phyloP scores from a whole-genome alignment of 2,329 filamentous ascomycete species.

The Alternaria arbusti region DNA sequence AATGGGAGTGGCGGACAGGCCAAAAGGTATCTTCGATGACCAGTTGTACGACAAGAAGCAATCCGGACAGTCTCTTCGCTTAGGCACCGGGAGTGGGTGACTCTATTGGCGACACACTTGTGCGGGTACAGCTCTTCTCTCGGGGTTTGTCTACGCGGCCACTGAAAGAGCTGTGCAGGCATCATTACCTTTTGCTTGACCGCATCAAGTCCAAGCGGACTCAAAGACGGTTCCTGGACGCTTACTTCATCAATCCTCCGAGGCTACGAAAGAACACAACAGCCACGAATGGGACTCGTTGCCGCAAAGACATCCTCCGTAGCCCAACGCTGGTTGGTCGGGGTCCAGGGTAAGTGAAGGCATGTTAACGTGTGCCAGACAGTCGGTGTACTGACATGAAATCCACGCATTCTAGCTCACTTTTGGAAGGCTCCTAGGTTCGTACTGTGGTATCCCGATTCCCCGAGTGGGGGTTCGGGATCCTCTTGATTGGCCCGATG shows the following conservation, averaged over 20 bases:
- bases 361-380: not conserved
- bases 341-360: not conserved
- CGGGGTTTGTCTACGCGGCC: not conserved
- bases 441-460: not conserved
- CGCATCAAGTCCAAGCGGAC: not conserved
- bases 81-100: not conserved
- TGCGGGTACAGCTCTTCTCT: not conserved
- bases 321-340: not conserved
- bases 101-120: not conserved
- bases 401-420: not conserved
- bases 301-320: not conserved
- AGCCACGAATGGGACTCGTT: not conserved
- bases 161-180: not conserved
- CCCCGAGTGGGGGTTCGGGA: not conserved
- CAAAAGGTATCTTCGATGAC: not conserved
- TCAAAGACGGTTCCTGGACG: not conserved
- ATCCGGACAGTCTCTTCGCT: too few relatives aligned
- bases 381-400: not conserved
- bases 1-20: not conserved
- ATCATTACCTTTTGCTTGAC: not conserved
- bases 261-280: not conserved
- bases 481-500: not conserved
- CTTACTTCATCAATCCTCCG: not conserved
- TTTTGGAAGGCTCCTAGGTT: not conserved
- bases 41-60: too few relatives aligned